Conservation (phyloP, 805 yeast genomes). For the Diddensiella transvaalensis region DNA sequence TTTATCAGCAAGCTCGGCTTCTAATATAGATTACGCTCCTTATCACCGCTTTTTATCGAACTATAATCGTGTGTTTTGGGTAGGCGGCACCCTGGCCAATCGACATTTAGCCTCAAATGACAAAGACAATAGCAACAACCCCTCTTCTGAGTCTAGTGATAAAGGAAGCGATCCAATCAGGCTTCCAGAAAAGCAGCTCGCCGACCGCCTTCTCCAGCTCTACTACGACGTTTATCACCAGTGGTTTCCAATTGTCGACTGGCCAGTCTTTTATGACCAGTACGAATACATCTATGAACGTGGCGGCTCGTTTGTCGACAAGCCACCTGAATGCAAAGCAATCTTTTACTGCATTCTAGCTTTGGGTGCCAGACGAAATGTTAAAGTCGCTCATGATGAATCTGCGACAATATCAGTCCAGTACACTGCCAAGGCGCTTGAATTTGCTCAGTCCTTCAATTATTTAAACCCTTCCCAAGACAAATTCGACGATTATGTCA, state of each 20-base stretch:
- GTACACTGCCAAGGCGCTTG: conserved; percentile 1
- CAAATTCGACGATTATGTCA: conserved; percentile 3
- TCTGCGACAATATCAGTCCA: background rate
- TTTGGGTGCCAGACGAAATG: conserved; percentile 23
- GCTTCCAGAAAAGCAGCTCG: conserved; percentile 8
- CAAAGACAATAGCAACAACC: background rate
- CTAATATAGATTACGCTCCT: conserved; percentile 2
- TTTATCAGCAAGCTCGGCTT: background rate
- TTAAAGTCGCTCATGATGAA: background rate
- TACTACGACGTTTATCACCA: conserved; percentile 24
- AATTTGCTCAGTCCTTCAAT: background rate
- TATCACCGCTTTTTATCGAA: conserved; percentile 4
- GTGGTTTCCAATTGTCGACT: conserved; percentile 29
- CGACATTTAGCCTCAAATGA: no score
- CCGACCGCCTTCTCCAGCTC: conserved; percentile 18
- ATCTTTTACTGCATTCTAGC: conserved; percentile 26
- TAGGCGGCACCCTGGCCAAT: background rate
- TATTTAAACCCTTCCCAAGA: conserved; percentile 4
- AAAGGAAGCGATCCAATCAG: background rate
- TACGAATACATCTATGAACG: conserved; percentile 17
- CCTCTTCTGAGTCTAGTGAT: background rate
- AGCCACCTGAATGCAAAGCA: conserved; percentile 6
- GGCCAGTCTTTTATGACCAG: conserved; percentile 22
- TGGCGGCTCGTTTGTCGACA: background rate
- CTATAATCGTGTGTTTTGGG: conserved; percentile 4